Evolutionary conservation across 495 filamentous ascomycete species (phyloP), one percentile per base, ranked within the genome.

Genomic region (Platismatia glauca): DNA sequence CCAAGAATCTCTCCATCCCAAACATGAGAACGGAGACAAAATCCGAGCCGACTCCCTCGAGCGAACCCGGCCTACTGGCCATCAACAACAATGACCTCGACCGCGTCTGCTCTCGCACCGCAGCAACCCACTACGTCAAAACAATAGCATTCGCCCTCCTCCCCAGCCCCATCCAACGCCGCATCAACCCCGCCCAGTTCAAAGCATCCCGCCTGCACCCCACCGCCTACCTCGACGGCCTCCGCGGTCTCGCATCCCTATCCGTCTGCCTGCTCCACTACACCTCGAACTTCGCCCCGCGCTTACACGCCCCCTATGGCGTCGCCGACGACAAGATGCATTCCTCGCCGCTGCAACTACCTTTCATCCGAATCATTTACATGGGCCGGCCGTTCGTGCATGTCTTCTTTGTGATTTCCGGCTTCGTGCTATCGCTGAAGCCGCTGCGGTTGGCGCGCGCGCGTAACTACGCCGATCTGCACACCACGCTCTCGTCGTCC

Each of bases 181-280:
- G n/a, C 3, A 3, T 41, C 15, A 3, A 3, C 1, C n/a, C 43
- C 43, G 11, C 43, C 46, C 22, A 29, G 13, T 29, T 11, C 46
- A 24, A 24, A 13, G 2, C 46, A 0, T 2, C 46, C 11, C 46
- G 46, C 22, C 37, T 43, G 2, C 57, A 44, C 37, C 57, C 38
- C 7, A 59, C 27, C n/a, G 37, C 38, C 27, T 53, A 63, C 37
- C 53, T 63, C 55, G 29, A 59, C n/a, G 46, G 37, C 61, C 22
- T 63, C 39, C 61, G 57, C 55, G 35, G 61, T 37, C 24, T 41
- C 39, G 41, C 53, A 20, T 57, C 41, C 61, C 27, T 50, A 1
- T 27, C 24, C 24, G 46, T 50, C 46, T 24, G 8, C 12, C 22
- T 29, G 6, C 46, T 27, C 7, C 46, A 50, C 24, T 50, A 50